Conservation (phyloP, 331 rosid genomes). For the Malus hybrid region DNA sequence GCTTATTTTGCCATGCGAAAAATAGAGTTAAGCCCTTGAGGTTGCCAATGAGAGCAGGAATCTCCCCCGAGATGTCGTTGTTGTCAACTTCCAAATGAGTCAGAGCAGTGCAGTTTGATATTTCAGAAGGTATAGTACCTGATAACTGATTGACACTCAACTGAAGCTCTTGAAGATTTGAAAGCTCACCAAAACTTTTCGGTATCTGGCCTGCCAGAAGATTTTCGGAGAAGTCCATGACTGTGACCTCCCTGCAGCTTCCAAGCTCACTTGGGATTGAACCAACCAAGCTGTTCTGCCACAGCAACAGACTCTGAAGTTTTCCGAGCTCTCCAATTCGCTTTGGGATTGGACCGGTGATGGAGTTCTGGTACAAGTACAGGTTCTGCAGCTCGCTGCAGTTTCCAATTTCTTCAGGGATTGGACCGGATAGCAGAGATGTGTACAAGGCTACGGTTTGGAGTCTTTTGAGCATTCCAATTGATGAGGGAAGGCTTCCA, state of each 20-base stretch:
- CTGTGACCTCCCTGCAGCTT: constrained; percentile 46
- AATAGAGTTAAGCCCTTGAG: constrained; percentile 61
- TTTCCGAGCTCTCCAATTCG: constrained; percentile 53
- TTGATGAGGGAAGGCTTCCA: constrained; percentile 63
- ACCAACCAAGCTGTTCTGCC: constrained; percentile 69
- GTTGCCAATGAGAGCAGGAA: constrained; percentile 53
- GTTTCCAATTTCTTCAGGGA: constrained; percentile 80
- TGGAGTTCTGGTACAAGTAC: constrained; percentile 61
- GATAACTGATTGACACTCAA: constrained; percentile 66
- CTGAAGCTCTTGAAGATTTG: constrained; percentile 65
- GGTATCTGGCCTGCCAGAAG: constrained; percentile 70
- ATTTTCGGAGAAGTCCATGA: constrained; percentile 67
- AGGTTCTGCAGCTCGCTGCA: constrained; percentile 65
- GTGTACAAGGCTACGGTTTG: constrained; percentile 67
- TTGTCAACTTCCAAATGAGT: constrained; percentile 66
- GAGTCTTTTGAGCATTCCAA: constrained; percentile 48
- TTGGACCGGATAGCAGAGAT: constrained; percentile 49
- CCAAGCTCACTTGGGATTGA: constrained; percentile 61
- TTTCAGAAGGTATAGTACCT: constrained; percentile 61
- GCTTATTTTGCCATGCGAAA: constrained; percentile 67
- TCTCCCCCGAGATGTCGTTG: constrained; percentile 63
- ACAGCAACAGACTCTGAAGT: constrained; percentile 50
- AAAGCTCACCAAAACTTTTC: constrained; percentile 45
- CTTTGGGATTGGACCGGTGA: constrained; percentile 59
- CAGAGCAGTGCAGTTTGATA: constrained; percentile 51